Conservation (phyloP, 2,329 filamentous ascomycete species). For the Fusarium nisikadoi region DNA sequence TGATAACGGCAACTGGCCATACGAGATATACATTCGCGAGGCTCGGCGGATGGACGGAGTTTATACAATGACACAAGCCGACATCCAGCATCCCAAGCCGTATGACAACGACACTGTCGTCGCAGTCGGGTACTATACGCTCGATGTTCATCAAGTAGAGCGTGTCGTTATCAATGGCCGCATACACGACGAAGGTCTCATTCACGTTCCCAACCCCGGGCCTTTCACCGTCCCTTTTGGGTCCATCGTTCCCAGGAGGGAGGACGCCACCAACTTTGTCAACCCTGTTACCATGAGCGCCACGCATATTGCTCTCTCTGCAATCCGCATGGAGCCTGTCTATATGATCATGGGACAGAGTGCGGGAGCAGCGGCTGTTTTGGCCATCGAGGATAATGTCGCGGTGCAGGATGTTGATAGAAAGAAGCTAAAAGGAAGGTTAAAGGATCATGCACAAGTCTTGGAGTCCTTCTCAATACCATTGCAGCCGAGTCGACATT, state of each 20-base stretch:
- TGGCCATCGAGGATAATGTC: constrained; percentile 27
- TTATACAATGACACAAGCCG: constrained; percentile 26
- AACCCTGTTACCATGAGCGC: constrained; percentile 21
- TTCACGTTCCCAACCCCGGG: constrained; percentile 12
- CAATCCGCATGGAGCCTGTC: constrained; percentile 22
- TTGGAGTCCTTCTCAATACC: not conserved
- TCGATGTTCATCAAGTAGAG: constrained; percentile 28
- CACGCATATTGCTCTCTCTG: constrained; percentile 17
- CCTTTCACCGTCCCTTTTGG: constrained; percentile 22
- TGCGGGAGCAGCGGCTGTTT: constrained; percentile 18
- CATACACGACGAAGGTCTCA: constrained; percentile 21
- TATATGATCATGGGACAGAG: constrained; percentile 31
- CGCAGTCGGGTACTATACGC: constrained; percentile 22
- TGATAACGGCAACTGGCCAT: constrained; percentile 20
- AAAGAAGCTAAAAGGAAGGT: not conserved
- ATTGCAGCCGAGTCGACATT: not conserved
- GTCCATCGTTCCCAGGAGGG: not conserved
- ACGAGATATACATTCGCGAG: constrained; percentile 29
- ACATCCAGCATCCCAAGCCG: constrained; percentile 10
- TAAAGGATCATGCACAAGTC: constrained; percentile 12
- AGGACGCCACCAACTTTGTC: constrained; percentile 22
- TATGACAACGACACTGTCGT: constrained; percentile 11
- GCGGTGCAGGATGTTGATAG: constrained; percentile 24
- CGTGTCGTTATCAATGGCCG: constrained; percentile 15
- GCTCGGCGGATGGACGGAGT: constrained; percentile 22